Conservation (phyloP, 176 grass and related monocot genomes). For the Ensete glaucum region DNA sequence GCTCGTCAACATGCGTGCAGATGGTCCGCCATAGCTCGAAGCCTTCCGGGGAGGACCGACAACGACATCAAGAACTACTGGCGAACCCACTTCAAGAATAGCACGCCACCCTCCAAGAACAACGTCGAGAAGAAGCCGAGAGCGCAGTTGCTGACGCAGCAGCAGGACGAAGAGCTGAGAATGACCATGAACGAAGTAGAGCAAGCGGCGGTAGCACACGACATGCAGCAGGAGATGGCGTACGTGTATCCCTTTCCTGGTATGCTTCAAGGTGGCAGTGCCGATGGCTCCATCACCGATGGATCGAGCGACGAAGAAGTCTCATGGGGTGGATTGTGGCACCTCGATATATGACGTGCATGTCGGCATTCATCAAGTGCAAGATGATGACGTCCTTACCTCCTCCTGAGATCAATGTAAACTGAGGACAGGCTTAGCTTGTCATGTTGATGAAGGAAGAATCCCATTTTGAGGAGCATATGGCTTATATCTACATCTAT, state of each 20-base stretch:
- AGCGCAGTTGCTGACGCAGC: background rate
- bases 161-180: background rate
- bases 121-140: background rate
- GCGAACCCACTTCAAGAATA: background rate
- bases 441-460: too few species aligned
- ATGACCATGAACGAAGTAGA: background rate
- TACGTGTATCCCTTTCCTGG: background rate
- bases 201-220: background rate
- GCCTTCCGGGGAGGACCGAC: background rate
- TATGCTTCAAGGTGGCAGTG: background rate
- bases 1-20: too few species aligned
- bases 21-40: background rate
- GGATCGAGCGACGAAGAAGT: background rate
- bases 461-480: too few species aligned
- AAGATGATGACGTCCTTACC: background rate
- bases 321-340: background rate
- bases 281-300: background rate
- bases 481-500: too few species aligned
- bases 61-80: constrained; percentile 1
- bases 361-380: background rate
- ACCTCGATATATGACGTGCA: background rate
- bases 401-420: background rate
- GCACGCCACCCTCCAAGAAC: background rate
- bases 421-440: too few species aligned
- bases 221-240: background rate